These are phyloP conservation scores for Sporothrix euskadiensis DNA, from an alignment of 2,329 filamentous ascomycete species.

Conservation along the genomic window DNA sequence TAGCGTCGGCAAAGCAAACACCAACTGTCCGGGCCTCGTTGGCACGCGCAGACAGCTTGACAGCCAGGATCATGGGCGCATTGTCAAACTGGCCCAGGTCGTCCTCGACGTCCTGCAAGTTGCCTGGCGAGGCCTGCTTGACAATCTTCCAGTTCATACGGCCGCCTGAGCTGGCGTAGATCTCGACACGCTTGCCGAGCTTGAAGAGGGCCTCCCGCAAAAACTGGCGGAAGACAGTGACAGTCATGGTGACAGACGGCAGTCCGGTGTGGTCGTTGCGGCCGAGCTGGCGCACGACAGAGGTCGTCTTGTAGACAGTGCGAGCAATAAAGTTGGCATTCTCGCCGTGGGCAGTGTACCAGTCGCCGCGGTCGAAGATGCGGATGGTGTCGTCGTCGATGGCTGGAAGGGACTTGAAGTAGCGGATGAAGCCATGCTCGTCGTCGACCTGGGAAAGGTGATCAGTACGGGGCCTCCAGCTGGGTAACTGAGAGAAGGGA, in stretches of 20 bases:
- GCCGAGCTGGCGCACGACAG: constrained; percentile 87
- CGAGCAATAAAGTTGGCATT: constrained; percentile 82
- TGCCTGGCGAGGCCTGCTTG: constrained; percentile 93
- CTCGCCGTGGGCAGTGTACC: constrained; percentile 89
- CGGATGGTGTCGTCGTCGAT: constrained; percentile 75
- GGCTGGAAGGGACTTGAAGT: constrained; percentile 81
- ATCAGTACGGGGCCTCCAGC: too few relatives aligned
- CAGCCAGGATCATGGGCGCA: constrained; percentile 90
- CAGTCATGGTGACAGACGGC: constrained; percentile 90
- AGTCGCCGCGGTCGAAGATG: constrained; percentile 92
- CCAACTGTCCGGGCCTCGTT: constrained; percentile 83
- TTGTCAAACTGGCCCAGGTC: constrained; percentile 84
- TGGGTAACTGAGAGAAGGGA: not conserved
- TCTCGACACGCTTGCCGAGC: constrained; percentile 85
- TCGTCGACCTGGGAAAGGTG: constrained; percentile 72
- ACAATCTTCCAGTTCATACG: constrained; percentile 89
- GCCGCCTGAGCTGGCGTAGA: constrained; percentile 74
- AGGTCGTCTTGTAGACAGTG: constrained; percentile 95
- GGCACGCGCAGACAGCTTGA: constrained; percentile 89
- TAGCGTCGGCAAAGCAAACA: constrained; percentile 97
- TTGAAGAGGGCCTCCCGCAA: constrained; percentile 91
- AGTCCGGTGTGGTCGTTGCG: constrained; percentile 80
- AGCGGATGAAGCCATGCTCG: constrained; percentile 93
- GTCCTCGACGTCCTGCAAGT: constrained; percentile 94
- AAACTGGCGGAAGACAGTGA: constrained; percentile 94